A percentile compares a stretch with the other conserved stretches of the same genome.
Conservation (phyloP, 2,329 filamentous ascomycete genomes). For the Teratosphaeria gauchensis region DNA sequence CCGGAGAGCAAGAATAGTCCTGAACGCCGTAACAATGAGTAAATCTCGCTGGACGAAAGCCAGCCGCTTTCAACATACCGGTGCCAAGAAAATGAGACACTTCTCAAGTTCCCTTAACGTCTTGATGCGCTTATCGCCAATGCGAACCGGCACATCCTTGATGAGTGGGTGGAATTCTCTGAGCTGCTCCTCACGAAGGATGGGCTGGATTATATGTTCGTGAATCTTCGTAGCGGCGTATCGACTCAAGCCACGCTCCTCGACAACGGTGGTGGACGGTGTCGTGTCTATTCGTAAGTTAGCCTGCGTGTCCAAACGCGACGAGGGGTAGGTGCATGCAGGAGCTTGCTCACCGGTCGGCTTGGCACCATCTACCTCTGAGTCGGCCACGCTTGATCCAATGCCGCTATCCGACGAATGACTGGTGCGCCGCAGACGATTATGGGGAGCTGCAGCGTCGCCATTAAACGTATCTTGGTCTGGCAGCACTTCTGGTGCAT, state of each 20-base stretch:
- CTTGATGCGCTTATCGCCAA: slow-evolving; percentile 74
- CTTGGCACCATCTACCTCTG: slow-evolving; percentile 17
- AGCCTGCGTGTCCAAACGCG: neutral
- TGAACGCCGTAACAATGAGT: slow-evolving; percentile 58
- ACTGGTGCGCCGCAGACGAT: slow-evolving; percentile 44
- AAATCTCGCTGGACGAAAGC: slow-evolving; percentile 49
- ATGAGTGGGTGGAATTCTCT: slow-evolving; percentile 76
- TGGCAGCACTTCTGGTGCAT: slow-evolving; percentile 40
- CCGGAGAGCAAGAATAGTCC: slow-evolving; percentile 60
- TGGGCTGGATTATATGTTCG: slow-evolving; percentile 67
- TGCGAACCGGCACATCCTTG: slow-evolving; percentile 66
- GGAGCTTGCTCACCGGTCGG: slow-evolving; percentile 13
- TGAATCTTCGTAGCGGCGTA: slow-evolving; percentile 69
- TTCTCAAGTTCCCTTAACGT: slow-evolving; percentile 92
- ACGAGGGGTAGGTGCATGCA: slow-evolving; percentile 2
- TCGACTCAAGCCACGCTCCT: slow-evolving; percentile 48
- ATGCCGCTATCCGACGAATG: slow-evolving; percentile 81
- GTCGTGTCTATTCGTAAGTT: slow-evolving; percentile 1
- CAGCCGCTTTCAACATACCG: slow-evolving; percentile 61
- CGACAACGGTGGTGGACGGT: slow-evolving; percentile 11
- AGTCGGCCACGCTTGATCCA: slow-evolving; percentile 61
- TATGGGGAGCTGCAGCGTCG: slow-evolving; percentile 16
- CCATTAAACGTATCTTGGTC: slow-evolving; percentile 12
- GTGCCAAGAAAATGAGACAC: slow-evolving; percentile 80
- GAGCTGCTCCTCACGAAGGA: slow-evolving; percentile 61